Base-by-base conservation (phyloP, 768 basidiomycete genomes). In the Lactifluus volemus region DNA sequence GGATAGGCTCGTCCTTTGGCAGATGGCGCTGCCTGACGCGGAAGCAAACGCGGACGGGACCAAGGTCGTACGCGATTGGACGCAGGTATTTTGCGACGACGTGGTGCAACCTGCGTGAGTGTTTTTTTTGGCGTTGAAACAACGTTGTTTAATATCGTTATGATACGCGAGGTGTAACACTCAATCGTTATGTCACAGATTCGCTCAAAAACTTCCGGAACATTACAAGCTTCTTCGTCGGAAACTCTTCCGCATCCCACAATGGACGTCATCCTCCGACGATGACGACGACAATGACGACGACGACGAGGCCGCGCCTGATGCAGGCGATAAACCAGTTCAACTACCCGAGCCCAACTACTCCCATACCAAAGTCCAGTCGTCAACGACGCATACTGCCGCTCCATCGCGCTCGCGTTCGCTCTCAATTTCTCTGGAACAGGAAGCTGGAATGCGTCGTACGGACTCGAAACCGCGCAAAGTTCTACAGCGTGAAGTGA, bases 1-100 rank as follows among this genome's bases (percentile, higher is more conserved):
- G 83, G 86, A 88, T 69, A 85, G 82, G 66, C 70, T 89, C 3
- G 85, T 82, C 2, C 81, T 80, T 73, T 89, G 88, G 87, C 89
- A 91, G 67, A 79, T 91, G 21, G 71, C 76, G 63, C 64, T 62
- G 4, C 68, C 70, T 38, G 70, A 86, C 59, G 72, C 75, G 29
- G 69, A 67, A 4, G 74, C 25, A 44, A 63, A 17, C 10, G 58
- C 56, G n/a, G 56, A 61, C 44, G 67, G 58, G 58, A 59, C 41
- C 19, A 68, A 53, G 52, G 53, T 59, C 47, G 53, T 19, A 17
- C 63, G 70, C 5, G 89, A 92, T 66, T 91, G 89, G 89, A 84
- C 82, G 73, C 90, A 91, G 69, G 62, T 69, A 1, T 91, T 91
- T 68, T 85, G 78, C 51, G 81, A 85, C 67, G 80, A 84, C 29